Evolutionary conservation across 441 rosid species (phyloP), one percentile per base, ranked within the genome.

Genomic region (Bruguiera hainesii): DNA sequence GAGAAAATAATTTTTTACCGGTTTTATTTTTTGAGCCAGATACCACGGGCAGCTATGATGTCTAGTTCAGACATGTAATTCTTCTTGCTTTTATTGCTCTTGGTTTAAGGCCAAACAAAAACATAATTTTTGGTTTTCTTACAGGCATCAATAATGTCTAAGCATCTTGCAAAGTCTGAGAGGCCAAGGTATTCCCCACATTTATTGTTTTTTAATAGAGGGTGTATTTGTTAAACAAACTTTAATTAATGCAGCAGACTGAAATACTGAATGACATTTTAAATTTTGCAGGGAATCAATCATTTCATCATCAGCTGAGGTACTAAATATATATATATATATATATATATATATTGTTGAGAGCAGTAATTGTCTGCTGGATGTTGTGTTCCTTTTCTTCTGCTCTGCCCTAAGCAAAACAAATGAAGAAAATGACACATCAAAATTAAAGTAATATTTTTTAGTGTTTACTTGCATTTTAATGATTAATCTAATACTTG

Each of bases 141-240:
- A 79, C 76, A 90, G 92, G 94, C 90, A 66, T 88, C 83, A 53
- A 80, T 90, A 67, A 90, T 88, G 97, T 82, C 92, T 51, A 88
- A 86, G 70, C 91, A 85, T 83, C 82, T 90, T 56, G 80, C 87
- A 0, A 88, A 86, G 77, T 76, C 86, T 26, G 96, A 88, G 35
- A 78, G 90, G 74, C 84, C 90, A 77, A 88, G 96, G 81, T 86
- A 84, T 61, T 50, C 26, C n/a, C 6, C 37, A 55, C 53, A 59
- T 18, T 60, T 65, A 42, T 48, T 0, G 48, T 65, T 57, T 28
- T 28, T 53, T 21, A 7, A 18, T 3, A 23, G 21, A 61, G 55
- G 52, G 16, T 0, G 15, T 16, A 15, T 11, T 2, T 0, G 5
- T 39, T 66, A 9, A 20, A 65, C 23, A 21, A 18, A 53, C 39